Conservation (phyloP, 2,329 filamentous ascomycete genomes). For the Penicillium vulpinum region DNA sequence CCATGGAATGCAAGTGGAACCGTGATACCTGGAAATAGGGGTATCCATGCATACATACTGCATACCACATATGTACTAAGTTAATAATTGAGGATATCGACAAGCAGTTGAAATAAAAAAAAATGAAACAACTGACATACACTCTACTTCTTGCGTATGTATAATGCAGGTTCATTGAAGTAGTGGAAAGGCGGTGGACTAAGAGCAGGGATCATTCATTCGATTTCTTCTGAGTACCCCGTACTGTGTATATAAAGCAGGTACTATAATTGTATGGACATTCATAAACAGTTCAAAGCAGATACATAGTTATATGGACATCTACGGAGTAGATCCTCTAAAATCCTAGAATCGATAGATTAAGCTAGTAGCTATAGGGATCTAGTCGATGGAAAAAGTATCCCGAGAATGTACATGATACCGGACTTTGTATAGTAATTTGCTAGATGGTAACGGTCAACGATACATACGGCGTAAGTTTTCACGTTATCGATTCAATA, state of each 20-base stretch:
- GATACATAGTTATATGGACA: not conserved
- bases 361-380: not conserved
- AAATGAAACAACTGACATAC: not conserved
- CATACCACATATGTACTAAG: no score
- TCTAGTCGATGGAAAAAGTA: not conserved
- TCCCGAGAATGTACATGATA: not conserved
- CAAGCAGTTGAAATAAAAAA: not conserved
- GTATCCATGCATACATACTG: not conserved
- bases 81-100: not conserved
- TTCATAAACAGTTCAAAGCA: not conserved
- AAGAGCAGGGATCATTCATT: not conserved
- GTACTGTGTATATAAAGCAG: not conserved
- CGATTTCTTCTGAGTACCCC: not conserved
- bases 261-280: not conserved
- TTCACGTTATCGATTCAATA: not conserved
- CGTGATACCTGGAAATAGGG: not conserved
- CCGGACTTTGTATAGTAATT: not conserved
- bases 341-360: not conserved
- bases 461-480: not conserved
- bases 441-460: not conserved
- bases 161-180: not conserved
- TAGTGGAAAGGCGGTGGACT: not conserved
- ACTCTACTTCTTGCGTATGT: not conserved
- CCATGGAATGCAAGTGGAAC: constrained; percentile 10
- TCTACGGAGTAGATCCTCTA: not conserved